Conservation (phyloP, 495 filamentous ascomycete genomes). For the Neurospora sp. region DNA sequence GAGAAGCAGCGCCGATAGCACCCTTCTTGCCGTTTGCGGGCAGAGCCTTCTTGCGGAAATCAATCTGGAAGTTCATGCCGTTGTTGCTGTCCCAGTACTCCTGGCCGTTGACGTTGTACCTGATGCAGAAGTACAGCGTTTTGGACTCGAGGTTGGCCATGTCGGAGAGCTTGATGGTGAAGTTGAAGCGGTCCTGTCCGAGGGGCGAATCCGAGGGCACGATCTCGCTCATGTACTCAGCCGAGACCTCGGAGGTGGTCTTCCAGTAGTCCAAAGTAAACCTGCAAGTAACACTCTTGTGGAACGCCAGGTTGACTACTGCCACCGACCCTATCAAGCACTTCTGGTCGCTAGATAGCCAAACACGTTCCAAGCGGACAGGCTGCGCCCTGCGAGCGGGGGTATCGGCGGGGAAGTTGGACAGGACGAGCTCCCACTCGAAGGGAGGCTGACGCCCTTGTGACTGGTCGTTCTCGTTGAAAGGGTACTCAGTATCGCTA, state of each 20-base stretch:
- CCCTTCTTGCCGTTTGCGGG: constrained; percentile 45
- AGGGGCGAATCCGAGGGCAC: constrained; percentile 53
- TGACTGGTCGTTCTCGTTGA: constrained; percentile 41
- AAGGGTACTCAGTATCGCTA: constrained; percentile 78
- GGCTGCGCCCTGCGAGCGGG: constrained; percentile 52
- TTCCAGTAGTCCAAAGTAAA: constrained; percentile 98
- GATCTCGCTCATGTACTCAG: constrained; percentile 76
- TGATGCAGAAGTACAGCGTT: constrained; percentile 83
- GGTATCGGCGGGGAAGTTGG: constrained; percentile 71
- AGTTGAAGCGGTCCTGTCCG: constrained; percentile 80
- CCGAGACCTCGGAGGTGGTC: constrained; percentile 87
- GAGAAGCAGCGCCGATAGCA: constrained; percentile 38
- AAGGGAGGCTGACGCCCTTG: constrained; percentile 38
- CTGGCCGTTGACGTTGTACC: constrained; percentile 73
- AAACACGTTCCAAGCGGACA: constrained; percentile 72
- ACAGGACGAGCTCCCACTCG: constrained; percentile 79
- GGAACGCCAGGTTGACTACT: constrained; percentile 81
- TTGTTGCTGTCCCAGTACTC: constrained; percentile 96
- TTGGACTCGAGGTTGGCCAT: constrained; percentile 82
- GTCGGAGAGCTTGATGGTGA: constrained; percentile 87
- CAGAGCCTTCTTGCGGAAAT: constrained; percentile 71
- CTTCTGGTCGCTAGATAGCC: constrained; percentile 77
- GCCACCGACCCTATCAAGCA: constrained; percentile 71
- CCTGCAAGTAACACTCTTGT: constrained; percentile 77
- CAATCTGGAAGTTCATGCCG: constrained; percentile 77